Conservation (phyloP, 2,329 filamentous ascomycete genomes). For the Harringtonia aguacate region DNA sequence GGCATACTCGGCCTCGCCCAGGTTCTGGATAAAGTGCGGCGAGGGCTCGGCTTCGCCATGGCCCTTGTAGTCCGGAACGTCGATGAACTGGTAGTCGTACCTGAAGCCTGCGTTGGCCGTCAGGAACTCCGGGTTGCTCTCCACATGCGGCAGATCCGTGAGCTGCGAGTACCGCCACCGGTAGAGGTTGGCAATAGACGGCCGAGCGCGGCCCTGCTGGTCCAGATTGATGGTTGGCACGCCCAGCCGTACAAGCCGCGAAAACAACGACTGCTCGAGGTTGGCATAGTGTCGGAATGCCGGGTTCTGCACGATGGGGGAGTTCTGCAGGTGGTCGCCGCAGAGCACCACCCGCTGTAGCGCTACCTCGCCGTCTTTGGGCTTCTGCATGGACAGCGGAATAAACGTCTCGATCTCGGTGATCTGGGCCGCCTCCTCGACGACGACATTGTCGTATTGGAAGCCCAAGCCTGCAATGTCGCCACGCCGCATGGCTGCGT, state of each 20-base stretch:
- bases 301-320: constrained; percentile 86
- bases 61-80: constrained; percentile 88
- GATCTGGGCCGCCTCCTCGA: constrained; percentile 97
- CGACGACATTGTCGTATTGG: constrained; percentile 93
- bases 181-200: constrained; percentile 81
- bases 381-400: constrained; percentile 82
- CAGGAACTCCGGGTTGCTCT: constrained; percentile 58
- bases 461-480: constrained; percentile 91
- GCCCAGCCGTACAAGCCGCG: constrained; percentile 77
- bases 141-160: constrained; percentile 67
- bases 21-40: constrained; percentile 91
- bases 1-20: constrained; percentile 94
- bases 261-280: constrained; percentile 90
- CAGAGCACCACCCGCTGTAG: constrained; percentile 85
- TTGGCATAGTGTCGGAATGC: constrained; percentile 94
- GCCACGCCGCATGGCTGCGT: constrained; percentile 85
- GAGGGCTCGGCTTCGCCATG: constrained; percentile 80
- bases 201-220: constrained; percentile 83
- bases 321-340: constrained; percentile 94
- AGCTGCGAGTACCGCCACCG: constrained; percentile 83
- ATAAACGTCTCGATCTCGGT: constrained; percentile 97
- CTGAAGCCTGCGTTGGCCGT: constrained; percentile 83
- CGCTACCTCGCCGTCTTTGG: constrained; percentile 58
- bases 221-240: constrained; percentile 88
- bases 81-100: constrained; percentile 93